These are phyloP conservation scores for Didymosphaeria variabile DNA, from an alignment of 2,329 filamentous ascomycete species.

Conservation along the genomic window DNA sequence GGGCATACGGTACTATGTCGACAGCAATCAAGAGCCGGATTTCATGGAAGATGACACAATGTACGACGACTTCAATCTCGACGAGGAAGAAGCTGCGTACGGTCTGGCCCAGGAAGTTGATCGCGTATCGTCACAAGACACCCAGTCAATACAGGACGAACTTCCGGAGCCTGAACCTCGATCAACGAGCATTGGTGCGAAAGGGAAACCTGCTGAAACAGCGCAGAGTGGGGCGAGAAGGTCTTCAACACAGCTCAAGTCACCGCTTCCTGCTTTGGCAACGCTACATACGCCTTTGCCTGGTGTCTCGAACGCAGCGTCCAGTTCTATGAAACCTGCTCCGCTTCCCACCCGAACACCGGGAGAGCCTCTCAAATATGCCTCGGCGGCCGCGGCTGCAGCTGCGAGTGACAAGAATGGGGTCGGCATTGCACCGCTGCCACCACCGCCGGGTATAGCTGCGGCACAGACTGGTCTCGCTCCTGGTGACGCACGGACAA, in stretches of 20 bases:
- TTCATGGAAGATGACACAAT: conserved; percentile 94
- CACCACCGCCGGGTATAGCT: conserved; percentile 78
- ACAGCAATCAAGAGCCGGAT: conserved; percentile 86
- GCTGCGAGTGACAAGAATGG: conserved; percentile 88
- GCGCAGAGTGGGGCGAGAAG: conserved; percentile 67
- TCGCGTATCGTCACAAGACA: conserved; percentile 91
- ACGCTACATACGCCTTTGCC: conserved; percentile 81
- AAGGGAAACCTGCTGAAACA: conserved; percentile 69
- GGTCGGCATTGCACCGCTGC: conserved; percentile 91
- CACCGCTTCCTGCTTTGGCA: conserved; percentile 88
- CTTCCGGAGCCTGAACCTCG: conserved; percentile 66
- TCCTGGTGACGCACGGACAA: conserved; percentile 63
- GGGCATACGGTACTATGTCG: conserved; percentile 92
- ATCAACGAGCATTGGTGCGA: conserved; percentile 59
- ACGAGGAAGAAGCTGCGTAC: conserved; percentile 89
- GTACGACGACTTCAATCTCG: conserved; percentile 92
- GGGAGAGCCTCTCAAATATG: conserved; percentile 94
- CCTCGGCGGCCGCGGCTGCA: conserved; percentile 92
- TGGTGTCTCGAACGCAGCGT: conserved; percentile 67
- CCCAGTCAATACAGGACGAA: conserved; percentile 91
- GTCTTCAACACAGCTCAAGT: conserved; percentile 91
- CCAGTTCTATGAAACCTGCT: conserved; percentile 87
- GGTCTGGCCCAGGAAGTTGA: conserved; percentile 84
- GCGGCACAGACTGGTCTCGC: conserved; percentile 52
- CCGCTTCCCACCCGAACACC: conserved; percentile 83